These are phyloP conservation scores for Camelina neglecta DNA, from an alignment of 345 rosid genomes.

Conservation along the genomic window DNA sequence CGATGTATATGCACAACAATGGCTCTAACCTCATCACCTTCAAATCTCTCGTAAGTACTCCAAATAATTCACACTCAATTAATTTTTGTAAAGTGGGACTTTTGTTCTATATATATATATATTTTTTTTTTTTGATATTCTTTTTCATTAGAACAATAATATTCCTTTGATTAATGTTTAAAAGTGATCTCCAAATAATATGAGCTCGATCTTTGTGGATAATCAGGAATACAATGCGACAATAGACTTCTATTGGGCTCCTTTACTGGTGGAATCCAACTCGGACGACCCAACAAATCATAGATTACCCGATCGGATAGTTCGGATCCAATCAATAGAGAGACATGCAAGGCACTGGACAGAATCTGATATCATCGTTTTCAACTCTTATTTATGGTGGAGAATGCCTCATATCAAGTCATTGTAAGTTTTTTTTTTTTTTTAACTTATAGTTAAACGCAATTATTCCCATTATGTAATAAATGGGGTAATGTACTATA, in stretches of 20 bases:
- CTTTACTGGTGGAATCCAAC: conserved; percentile 91
- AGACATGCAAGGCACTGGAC: conserved; percentile 90
- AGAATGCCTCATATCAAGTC: conserved; percentile 69
- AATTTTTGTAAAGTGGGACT: background rate
- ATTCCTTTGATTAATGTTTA: background rate
- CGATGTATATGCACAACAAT: conserved; percentile 63
- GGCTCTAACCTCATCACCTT: conserved; percentile 62
- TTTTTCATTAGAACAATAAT: background rate
- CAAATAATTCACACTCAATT: background rate
- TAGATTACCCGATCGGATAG: conserved; percentile 68
- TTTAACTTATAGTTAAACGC: background rate
- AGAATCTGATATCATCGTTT: conserved; percentile 68
- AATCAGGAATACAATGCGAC: conserved; percentile 81
- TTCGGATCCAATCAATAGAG: conserved; percentile 76
- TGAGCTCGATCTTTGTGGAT: background rate
- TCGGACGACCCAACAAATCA: conserved; percentile 84
- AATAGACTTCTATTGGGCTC: conserved; percentile 92
- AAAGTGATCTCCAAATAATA: background rate
- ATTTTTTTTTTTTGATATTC: background rate
- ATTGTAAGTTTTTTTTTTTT: conserved; percentile 58
- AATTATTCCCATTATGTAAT: background rate
- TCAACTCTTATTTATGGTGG: conserved; percentile 97
- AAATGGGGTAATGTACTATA: background rate
- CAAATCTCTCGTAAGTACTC: conserved; percentile 52
- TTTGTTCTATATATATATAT: background rate